A percentile compares a stretch with the other conserved stretches of the same genome.
Conservation (phyloP, 352 stramenopile genomes). For the Plasmopara viticola region DNA sequence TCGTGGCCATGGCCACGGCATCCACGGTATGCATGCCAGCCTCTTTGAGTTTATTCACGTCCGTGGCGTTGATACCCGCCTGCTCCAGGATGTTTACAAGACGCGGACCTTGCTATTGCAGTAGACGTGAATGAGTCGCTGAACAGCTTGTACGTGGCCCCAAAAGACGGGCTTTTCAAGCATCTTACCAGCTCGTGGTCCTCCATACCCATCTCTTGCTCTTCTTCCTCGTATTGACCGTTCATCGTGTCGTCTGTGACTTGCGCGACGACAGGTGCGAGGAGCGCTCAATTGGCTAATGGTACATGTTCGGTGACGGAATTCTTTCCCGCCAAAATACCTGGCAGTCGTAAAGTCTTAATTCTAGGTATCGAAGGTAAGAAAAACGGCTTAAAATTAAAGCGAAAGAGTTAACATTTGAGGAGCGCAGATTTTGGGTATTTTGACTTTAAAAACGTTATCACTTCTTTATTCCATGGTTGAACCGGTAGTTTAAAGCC, state of each 20-base stretch:
- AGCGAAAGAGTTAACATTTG: too few relatives aligned
- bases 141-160: slow-evolving; percentile 10
- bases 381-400: too few relatives aligned
- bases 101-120: slow-evolving; percentile 56
- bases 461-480: too few relatives aligned
- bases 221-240: slow-evolving; percentile 42
- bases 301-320: too few relatives aligned
- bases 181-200: slow-evolving; percentile 40
- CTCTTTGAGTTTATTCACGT: slow-evolving; percentile 98
- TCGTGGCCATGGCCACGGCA: slow-evolving; percentile 95
- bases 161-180: slow-evolving; percentile 4
- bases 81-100: slow-evolving; percentile 91
- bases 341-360: too few relatives aligned
- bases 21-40: slow-evolving; percentile 97
- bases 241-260: slow-evolving; percentile 10
- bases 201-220: slow-evolving; percentile 30
- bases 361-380: too few relatives aligned
- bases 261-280: background rate
- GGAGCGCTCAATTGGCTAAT: too few relatives aligned
- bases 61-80: slow-evolving; percentile 94
- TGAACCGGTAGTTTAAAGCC: too few relatives aligned
- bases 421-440: too few relatives aligned
- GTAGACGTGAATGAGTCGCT: slow-evolving; percentile 5
- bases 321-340: too few relatives aligned
- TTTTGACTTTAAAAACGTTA: too few relatives aligned